Base-by-base conservation (phyloP, 768 basidiomycete species). In the Mycena metata region DNA sequence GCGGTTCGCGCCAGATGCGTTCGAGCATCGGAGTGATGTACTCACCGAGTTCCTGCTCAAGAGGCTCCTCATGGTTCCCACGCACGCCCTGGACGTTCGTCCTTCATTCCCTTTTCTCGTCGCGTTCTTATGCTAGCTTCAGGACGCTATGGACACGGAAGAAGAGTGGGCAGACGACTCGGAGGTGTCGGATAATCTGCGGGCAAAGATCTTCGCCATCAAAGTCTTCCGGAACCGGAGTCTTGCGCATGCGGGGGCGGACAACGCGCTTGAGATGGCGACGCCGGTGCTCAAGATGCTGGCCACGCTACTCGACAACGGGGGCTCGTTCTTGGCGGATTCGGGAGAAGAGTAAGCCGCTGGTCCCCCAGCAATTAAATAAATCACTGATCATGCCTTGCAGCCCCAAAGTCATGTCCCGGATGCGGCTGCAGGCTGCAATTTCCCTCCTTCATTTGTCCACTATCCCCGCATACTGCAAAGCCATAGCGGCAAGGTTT, bases 171-270 rank as follows among this genome's bases (percentile, higher is more conserved):
- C 88, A 12, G 87, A 90, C 36, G 91, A 96, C 39, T 83, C 83
- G 0, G 84, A 90, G 4, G 76, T 97, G 23, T 75, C 88, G 0
- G 80, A 84, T 2, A 81, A 84, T 5, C 84, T 95, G 1, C 83
- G 81, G 49, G 92, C 94, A 0, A 95, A 94, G 75, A 76, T 98
- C 4, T 79, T 91, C 10, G 86, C 90, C 2, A 76, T 99, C 24
- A 96, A 98, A 78, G 86, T 96, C 7, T 91, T 90, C 76, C 86
- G 94, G 26, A 90, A 96, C 77, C 90, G 96, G 19, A 90, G 90
- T 74, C 82, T 97, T 15, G 87, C 91, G 0, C 91, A 91, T 72
- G 88, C 88, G 0, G 72, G 79, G 8, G 80, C 85, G 5, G 87
- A 89, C 2, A 82, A 85, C 9, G 90, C 93, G 9, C 67, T 88